Conservation (phyloP, 805 yeast genomes). For the Wickerhamomyces pijperi region DNA sequence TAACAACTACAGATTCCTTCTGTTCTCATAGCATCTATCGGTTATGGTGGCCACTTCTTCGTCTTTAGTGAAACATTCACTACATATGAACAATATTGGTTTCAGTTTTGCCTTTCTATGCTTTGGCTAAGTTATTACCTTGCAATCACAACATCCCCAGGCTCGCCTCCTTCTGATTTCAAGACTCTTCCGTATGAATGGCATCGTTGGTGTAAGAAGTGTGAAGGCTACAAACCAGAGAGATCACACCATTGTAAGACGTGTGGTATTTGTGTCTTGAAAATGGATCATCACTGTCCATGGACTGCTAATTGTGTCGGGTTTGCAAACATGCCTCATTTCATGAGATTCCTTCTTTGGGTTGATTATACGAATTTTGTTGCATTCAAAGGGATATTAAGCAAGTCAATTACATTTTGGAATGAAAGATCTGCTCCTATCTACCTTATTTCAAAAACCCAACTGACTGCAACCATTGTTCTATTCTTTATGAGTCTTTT, state of each 20-base stretch:
- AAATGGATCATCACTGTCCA: slow-evolving; percentile 92
- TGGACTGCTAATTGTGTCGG: slow-evolving; percentile 94
- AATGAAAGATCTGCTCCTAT: slow-evolving; percentile 39
- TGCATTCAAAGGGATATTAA: slow-evolving; percentile 30
- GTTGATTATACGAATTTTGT: slow-evolving; percentile 40
- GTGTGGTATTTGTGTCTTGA: slow-evolving; percentile 62
- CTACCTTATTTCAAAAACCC: slow-evolving; percentile 39
- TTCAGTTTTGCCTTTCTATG: slow-evolving; percentile 36
- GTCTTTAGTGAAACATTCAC: slow-evolving; percentile 37
- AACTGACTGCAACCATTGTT: slow-evolving; percentile 43
- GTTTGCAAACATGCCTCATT: slow-evolving; percentile 64
- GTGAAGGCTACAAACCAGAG: slow-evolving; percentile 67
- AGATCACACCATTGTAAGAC: slow-evolving; percentile 79
- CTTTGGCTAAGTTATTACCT: slow-evolving; percentile 65
- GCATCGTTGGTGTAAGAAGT: slow-evolving; percentile 65
- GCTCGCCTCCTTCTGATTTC: slow-evolving; percentile 46
- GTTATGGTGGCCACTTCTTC: slow-evolving; percentile 50
- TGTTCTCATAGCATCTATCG: slow-evolving; percentile 42
- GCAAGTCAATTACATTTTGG: slow-evolving; percentile 34
- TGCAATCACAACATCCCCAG: slow-evolving; percentile 63
- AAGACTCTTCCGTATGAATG: slow-evolving; percentile 36
- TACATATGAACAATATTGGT: slow-evolving; percentile 28
- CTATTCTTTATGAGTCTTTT: slow-evolving; percentile 45
- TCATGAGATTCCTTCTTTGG: slow-evolving; percentile 65
- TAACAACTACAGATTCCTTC: slow-evolving; percentile 45